These are phyloP conservation scores for Apiotrichum porosum DNA, from an alignment of 1,284 basidiomycete genomes.

Conservation along the genomic window DNA sequence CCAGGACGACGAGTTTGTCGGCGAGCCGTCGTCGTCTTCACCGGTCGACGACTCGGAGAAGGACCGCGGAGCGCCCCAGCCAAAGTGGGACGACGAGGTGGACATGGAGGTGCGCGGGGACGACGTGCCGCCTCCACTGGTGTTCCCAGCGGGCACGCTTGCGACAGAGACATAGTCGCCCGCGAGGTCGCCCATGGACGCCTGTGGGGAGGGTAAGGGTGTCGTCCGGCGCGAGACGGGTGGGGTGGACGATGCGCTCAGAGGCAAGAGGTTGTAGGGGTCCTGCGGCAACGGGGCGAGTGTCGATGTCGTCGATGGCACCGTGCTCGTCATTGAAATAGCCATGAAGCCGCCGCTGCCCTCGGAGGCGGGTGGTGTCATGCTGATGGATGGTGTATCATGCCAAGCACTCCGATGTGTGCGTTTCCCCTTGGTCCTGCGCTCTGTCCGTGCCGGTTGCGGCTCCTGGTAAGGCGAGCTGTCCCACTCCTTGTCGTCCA, in stretches of 20 bases:
- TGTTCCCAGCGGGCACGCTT: too few relatives aligned
- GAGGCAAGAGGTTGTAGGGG: slow-evolving; percentile 28
- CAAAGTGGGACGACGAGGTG: slow-evolving; percentile 14
- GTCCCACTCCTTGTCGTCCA: background rate
- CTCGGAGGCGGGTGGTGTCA: background rate
- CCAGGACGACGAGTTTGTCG: background rate
- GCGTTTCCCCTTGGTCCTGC: background rate
- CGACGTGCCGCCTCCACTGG: slow-evolving; percentile 13
- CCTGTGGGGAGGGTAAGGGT: too few relatives aligned
- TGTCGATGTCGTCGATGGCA: too few relatives aligned
- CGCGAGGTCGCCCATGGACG: too few relatives aligned
- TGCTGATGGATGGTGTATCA: background rate
- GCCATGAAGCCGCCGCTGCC: background rate
- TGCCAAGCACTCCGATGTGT: background rate
- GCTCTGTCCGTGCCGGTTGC: background rate
- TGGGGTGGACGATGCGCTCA: slow-evolving; percentile 24
- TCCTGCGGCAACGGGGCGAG: slow-evolving; percentile 23
- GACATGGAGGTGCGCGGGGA: slow-evolving; percentile 29
- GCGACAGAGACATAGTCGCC: too few relatives aligned
- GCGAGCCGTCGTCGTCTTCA: background rate
- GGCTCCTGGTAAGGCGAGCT: too few relatives aligned
- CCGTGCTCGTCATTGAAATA: too few relatives aligned
- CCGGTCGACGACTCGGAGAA: slow-evolving; percentile 19
- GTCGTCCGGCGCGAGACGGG: slow-evolving; percentile 5
- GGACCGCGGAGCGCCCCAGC: slow-evolving; percentile 18